These are phyloP conservation scores for Pyrus hybrid DNA, from an alignment of 331 rosid species.

Conservation along the genomic window DNA sequence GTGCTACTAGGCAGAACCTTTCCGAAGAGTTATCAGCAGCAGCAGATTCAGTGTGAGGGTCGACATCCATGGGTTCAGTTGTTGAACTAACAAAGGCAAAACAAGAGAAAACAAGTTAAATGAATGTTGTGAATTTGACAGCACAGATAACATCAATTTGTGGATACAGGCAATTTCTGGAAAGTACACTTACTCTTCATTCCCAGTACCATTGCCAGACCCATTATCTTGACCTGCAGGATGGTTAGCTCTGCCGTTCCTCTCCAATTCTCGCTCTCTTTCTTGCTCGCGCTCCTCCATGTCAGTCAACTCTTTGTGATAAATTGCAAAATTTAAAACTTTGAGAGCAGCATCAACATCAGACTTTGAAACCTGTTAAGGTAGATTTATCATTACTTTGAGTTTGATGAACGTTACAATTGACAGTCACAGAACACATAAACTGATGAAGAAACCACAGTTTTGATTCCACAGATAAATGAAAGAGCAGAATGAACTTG, in stretches of 20 bases:
- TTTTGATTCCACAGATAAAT: neutral
- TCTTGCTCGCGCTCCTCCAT: slow-evolving; percentile 92
- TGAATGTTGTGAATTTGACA: neutral
- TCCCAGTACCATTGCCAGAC: neutral
- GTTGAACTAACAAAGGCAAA: slow-evolving; percentile 33
- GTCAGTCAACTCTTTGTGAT: slow-evolving; percentile 82
- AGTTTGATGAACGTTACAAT: neutral
- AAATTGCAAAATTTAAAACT: slow-evolving; percentile 85
- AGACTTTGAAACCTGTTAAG: slow-evolving; percentile 65
- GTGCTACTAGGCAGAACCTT: slow-evolving; percentile 42
- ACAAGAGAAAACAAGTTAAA: neutral
- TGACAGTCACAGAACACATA: neutral
- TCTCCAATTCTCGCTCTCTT: slow-evolving; percentile 61
- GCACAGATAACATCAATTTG: neutral
- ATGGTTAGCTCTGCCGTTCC: slow-evolving; percentile 50
- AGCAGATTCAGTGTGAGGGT: slow-evolving; percentile 45
- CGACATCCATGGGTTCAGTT: slow-evolving; percentile 65
- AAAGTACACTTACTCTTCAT: neutral
- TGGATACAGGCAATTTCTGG: neutral
- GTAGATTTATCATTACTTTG: neutral
- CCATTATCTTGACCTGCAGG: neutral
- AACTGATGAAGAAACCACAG: neutral
- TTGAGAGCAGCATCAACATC: slow-evolving; percentile 91
- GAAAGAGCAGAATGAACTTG: neutral
- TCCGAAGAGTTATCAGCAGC: slow-evolving; percentile 38